Evolutionary conservation across 371 early-diverging fungal genomes (phyloP).

Genomic region (Mortierella sp.): DNA sequence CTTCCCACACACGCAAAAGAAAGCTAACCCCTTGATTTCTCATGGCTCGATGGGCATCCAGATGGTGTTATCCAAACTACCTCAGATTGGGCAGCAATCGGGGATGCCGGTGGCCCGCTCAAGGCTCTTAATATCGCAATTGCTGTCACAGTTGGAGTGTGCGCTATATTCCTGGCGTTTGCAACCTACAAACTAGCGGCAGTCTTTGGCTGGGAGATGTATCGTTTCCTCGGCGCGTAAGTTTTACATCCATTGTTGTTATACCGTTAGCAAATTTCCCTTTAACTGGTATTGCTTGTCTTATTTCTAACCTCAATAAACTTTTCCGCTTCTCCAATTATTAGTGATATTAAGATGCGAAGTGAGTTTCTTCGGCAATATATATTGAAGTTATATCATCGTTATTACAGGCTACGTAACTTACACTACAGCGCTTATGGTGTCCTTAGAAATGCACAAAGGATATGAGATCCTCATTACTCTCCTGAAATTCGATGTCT

Average conservation of each 20-base stretch:
- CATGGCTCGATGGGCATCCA: slow-evolving; percentile 2
- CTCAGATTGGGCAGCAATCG: slow-evolving; percentile 23
- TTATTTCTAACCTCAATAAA: neutral
- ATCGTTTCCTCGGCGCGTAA: slow-evolving; percentile 53
- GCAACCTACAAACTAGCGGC: slow-evolving; percentile 41
- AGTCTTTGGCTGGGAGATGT: slow-evolving; percentile 55
- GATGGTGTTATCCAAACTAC: slow-evolving; percentile 47
- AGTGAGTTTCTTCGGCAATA: slow-evolving; percentile 15
- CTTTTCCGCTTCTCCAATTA: neutral
- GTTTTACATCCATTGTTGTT: slow-evolving; percentile 4
- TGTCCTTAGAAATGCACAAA: slow-evolving; percentile 45
- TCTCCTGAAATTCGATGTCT: slow-evolving; percentile 48
- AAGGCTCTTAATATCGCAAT: slow-evolving; percentile 39
- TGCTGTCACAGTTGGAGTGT: slow-evolving; percentile 40
- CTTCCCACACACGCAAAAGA: neutral
- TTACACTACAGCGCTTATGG: neutral
- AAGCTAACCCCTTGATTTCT: neutral
- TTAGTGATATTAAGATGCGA: slow-evolving; percentile 42
- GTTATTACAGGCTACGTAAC: neutral
- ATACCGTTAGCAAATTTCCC: too few relatives aligned
- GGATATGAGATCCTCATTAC: slow-evolving; percentile 54
- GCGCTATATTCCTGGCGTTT: slow-evolving; percentile 26
- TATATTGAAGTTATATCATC: neutral
- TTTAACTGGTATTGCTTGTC: too few relatives aligned
- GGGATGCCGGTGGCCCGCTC: slow-evolving; percentile 1